Evolutionary conservation across 495 filamentous ascomycete species (phyloP).

Genomic region (Gamarada debralockiae): DNA sequence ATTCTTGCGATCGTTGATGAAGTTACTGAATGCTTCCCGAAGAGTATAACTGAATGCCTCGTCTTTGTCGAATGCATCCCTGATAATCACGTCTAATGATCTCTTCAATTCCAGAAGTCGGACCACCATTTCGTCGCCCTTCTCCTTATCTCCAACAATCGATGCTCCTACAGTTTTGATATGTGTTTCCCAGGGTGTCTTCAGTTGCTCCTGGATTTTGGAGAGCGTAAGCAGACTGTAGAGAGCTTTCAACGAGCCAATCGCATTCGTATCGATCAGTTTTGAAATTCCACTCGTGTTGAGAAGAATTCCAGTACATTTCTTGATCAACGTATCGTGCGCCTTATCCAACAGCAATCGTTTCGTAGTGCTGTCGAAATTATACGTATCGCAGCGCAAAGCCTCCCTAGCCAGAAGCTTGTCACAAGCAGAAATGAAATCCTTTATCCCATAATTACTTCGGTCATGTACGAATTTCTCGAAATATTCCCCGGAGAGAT

Average conservation of each 20-base stretch:
- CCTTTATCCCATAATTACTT: constrained; percentile 54
- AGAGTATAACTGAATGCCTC: constrained; percentile 70
- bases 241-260: constrained; percentile 65
- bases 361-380: constrained; percentile 77
- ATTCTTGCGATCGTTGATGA: constrained; percentile 83
- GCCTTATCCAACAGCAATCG: constrained; percentile 66
- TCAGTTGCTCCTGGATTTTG: constrained; percentile 60
- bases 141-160: constrained; percentile 76
- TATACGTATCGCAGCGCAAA: constrained; percentile 68
- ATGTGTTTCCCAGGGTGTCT: constrained; percentile 68
- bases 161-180: constrained; percentile 69
- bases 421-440: constrained; percentile 65
- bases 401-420: constrained; percentile 66
- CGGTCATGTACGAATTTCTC: constrained; percentile 59
- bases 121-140: constrained; percentile 82
- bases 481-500: constrained; percentile 61
- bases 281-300: constrained; percentile 57
- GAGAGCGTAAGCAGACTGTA: constrained; percentile 70
- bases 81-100: constrained; percentile 69
- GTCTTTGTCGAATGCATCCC: constrained; percentile 68
- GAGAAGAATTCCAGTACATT: constrained; percentile 59
- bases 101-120: constrained; percentile 79
- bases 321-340: constrained; percentile 60
- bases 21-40: constrained; percentile 77
- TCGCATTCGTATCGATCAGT: constrained; percentile 62